phyloP scores from a whole-genome alignment of 208 protist species.

The Kentomonas sorsogonicus region DNA sequence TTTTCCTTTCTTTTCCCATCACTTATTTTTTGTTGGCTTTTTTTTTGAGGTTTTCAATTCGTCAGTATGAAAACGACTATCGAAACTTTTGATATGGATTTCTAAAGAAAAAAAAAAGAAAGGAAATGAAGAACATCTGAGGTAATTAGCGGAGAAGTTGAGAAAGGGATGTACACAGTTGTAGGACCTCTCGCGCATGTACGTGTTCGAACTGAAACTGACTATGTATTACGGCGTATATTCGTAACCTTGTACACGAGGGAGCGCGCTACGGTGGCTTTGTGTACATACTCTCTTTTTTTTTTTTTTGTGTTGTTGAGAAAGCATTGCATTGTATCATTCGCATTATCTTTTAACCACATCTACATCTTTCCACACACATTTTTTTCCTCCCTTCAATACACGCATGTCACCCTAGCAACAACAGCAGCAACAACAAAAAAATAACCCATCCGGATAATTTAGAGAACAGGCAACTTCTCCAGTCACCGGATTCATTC shows the following conservation, averaged over 20 bases:
- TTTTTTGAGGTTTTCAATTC: not conserved
- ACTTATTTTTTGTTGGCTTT: not conserved
- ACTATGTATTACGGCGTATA: not conserved
- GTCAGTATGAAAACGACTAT: not conserved
- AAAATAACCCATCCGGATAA: not conserved
- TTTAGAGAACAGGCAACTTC: not conserved
- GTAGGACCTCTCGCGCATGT: not conserved
- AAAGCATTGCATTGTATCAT: too few species aligned
- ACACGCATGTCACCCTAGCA: not conserved
- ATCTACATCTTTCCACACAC: too few species aligned
- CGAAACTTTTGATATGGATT: not conserved
- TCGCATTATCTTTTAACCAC: too few species aligned
- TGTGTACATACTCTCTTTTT: too few species aligned
- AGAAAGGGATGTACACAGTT: too few species aligned
- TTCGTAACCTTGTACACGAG: too few species aligned
- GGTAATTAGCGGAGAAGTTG: too few species aligned
- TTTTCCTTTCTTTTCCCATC: not conserved
- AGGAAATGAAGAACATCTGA: too few species aligned
- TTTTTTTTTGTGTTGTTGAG: too few species aligned
- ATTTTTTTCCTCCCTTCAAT: not conserved
- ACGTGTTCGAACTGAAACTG: not conserved
- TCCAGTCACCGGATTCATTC: too few species aligned
- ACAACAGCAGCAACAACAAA: not conserved
- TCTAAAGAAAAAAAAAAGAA: too few species aligned
- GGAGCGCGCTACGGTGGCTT: too few species aligned